These are phyloP conservation scores for Gigaspora rosea DNA, from an alignment of 192 early-diverging fungal genomes.

Conservation along the genomic window DNA sequence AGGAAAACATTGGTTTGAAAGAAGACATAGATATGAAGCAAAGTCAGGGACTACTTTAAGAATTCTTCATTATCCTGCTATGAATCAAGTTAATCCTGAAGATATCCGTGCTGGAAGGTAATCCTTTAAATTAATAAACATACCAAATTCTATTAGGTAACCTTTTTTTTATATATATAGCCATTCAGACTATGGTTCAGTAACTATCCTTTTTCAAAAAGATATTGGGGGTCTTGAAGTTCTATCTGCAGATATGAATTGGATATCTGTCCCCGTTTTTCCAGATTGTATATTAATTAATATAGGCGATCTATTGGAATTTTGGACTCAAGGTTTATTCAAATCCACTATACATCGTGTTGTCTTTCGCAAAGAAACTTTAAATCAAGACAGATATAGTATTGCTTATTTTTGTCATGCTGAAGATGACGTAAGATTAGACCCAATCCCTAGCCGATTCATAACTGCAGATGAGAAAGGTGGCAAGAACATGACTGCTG, in stretches of 20 bases:
- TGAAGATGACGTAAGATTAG: conserved; percentile 48
- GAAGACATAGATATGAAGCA: conserved; percentile 51
- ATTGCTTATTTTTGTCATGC: conserved; percentile 67
- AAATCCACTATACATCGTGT: conserved; percentile 67
- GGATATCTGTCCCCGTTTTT: conserved; percentile 64
- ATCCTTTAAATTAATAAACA: not conserved
- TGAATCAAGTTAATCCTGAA: conserved; percentile 37
- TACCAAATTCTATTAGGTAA: not conserved
- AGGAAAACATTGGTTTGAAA: conserved; percentile 52
- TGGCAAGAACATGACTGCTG: conserved; percentile 13
- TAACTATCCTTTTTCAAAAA: conserved; percentile 70
- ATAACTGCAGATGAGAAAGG: not conserved
- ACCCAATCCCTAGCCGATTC: conserved; percentile 45
- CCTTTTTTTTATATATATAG: conserved; percentile 21
- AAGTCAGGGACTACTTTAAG: conserved; percentile 53
- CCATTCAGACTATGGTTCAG: conserved; percentile 68
- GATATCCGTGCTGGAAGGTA: conserved; percentile 53
- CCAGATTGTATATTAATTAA: conserved; percentile 62
- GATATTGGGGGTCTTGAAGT: conserved; percentile 61
- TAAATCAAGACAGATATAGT: conserved; percentile 55
- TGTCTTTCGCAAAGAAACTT: conserved; percentile 52
- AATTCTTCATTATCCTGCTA: conserved; percentile 62
- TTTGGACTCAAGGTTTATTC: conserved; percentile 62
- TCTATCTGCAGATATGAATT: conserved; percentile 44
- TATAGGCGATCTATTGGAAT: conserved; percentile 62